Conservation (phyloP, 805 yeast genomes). For the Sungouiozyma ichnusensis region DNA sequence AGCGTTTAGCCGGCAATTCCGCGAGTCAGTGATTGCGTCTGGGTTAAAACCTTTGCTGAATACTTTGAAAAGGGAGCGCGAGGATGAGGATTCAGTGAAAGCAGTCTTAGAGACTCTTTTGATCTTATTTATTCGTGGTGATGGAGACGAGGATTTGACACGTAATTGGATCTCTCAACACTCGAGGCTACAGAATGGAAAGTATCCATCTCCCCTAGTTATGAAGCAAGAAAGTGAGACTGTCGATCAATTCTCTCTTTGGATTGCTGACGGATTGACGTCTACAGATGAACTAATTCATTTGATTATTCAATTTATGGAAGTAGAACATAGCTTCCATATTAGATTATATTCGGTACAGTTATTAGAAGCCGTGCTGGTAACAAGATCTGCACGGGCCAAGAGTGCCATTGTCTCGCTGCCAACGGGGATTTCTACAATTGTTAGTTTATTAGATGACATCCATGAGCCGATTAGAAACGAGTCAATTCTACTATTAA, state of each 20-base stretch:
- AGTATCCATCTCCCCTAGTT: constrained; percentile 64
- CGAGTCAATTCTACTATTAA: constrained; percentile 73
- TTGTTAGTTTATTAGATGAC: constrained; percentile 55
- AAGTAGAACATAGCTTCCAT: constrained; percentile 56
- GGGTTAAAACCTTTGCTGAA: constrained; percentile 67
- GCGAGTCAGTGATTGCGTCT: constrained; percentile 84
- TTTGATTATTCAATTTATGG: constrained; percentile 38
- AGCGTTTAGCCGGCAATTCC: constrained; percentile 75
- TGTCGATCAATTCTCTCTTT: constrained; percentile 78
- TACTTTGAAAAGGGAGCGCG: constrained; percentile 52
- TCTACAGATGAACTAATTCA: constrained; percentile 38
- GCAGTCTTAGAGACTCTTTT: constrained; percentile 80
- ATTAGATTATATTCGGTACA: constrained; percentile 74
- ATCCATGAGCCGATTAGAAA: constrained; percentile 78
- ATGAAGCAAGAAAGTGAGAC: constrained; percentile 38
- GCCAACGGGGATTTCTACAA: constrained; percentile 70
- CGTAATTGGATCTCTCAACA: constrained; percentile 67
- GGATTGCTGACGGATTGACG: constrained; percentile 91
- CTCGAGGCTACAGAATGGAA: constrained; percentile 63
- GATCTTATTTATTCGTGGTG: constrained; percentile 67
- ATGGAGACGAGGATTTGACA: constrained; percentile 49
- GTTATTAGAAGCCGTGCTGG: constrained; percentile 68
- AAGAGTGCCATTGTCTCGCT: constrained; percentile 62
- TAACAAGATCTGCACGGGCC: constrained; percentile 63
- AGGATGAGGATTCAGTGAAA: constrained; percentile 62